Conservation (phyloP, 352 stramenopile species). For the Phytophthora sp. region DNA sequence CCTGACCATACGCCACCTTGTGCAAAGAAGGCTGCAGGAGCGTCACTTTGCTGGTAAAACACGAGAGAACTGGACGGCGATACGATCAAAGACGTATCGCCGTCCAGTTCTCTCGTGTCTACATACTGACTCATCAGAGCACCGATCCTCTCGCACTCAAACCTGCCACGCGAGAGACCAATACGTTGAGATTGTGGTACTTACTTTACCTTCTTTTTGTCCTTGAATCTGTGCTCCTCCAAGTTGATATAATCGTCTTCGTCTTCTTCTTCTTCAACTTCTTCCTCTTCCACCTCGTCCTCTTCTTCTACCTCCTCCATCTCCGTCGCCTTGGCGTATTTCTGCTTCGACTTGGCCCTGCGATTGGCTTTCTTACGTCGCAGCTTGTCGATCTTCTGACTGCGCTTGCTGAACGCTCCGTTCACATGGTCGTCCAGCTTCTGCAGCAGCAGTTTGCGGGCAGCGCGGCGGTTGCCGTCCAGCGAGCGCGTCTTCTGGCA, state of each 20-base stretch:
- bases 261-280: conserved; percentile 22
- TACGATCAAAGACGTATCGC: too few species aligned
- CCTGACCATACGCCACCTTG: too few species aligned
- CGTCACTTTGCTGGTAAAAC: too few species aligned
- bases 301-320: conserved; percentile 23
- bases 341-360: conserved; percentile 60
- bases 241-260: conserved; percentile 22
- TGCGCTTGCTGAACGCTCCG: conserved; percentile 60
- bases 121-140: too few species aligned
- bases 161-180: too few species aligned
- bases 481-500: conserved; percentile 85
- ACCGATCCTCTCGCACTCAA: too few species aligned
- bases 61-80: too few species aligned
- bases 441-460: conserved; percentile 69
- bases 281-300: conserved; percentile 15
- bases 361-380: conserved; percentile 73
- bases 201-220: conserved; percentile 35
- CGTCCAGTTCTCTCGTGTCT: too few species aligned
- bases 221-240: conserved; percentile 43
- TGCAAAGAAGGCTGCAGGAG: too few species aligned
- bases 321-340: conserved; percentile 43
- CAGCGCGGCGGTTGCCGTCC: conserved; percentile 78
- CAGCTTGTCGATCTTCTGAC: conserved; percentile 67
- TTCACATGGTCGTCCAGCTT: conserved; percentile 84
- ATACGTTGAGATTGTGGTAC: too few species aligned